Percentiles rank a stretch among this genome's conserved stretches.
Evolutionary conservation across 371 early-diverging fungal species (phyloP).

Genomic region (Mortierella sp.): DNA sequence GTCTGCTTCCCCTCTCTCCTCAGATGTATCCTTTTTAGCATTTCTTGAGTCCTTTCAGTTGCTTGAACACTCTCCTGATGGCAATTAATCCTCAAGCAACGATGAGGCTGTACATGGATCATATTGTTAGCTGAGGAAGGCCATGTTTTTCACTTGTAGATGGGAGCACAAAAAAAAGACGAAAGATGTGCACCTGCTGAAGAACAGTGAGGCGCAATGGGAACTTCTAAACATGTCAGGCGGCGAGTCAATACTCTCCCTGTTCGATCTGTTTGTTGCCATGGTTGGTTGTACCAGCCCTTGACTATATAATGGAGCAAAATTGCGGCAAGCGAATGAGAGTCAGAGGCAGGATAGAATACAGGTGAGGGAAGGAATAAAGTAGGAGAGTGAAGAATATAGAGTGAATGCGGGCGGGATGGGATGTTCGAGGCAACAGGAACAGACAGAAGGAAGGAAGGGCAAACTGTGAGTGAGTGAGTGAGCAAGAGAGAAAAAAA

Average conservation of each 20-base stretch:
- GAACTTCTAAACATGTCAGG: neutral
- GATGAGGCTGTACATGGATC: neutral
- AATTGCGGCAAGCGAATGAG: neutral
- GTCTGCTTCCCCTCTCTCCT: neutral
- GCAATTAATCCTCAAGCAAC: neutral
- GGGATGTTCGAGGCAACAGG: conserved; percentile 7
- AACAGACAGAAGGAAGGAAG: neutral
- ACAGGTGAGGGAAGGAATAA: neutral
- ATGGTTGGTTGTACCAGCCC: conserved; percentile 2
- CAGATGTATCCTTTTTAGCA: neutral
- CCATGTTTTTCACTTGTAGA: neutral
- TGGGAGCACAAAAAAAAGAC: neutral
- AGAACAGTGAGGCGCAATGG: neutral
- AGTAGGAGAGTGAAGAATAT: neutral
- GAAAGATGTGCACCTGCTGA: neutral
- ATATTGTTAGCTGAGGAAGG: no score
- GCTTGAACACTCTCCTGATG: neutral
- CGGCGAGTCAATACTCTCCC: neutral
- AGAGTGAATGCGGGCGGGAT: neutral
- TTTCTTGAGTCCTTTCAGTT: neutral
- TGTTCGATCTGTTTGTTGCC: neutral
- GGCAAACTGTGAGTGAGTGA: neutral
- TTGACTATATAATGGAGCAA: neutral
- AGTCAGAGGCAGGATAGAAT: conserved; percentile 6
- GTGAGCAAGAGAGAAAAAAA: conserved; percentile 8